phyloP scores from a whole-genome alignment of 805 yeast genomes.

The Hagleromyces aurorensis region DNA sequence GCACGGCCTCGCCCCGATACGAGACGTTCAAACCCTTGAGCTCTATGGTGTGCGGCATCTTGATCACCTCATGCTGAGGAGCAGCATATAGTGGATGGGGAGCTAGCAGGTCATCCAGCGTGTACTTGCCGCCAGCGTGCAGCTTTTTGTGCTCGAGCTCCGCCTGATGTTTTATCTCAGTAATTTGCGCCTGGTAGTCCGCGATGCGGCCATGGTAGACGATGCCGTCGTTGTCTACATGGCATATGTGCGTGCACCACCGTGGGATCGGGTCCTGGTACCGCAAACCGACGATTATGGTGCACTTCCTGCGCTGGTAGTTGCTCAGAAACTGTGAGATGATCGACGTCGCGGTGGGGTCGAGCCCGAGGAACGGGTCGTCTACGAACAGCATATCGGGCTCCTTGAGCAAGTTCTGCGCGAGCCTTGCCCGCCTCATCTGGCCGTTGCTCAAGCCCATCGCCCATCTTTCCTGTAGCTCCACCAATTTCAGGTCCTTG shows the following conservation, averaged over 20 bases:
- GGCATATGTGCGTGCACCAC: constrained; percentile 71
- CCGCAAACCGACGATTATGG: constrained; percentile 68
- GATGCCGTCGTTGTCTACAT: constrained; percentile 47
- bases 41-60: constrained; percentile 34
- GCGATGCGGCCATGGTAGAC: constrained; percentile 39
- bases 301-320: constrained; percentile 23
- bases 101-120: constrained; percentile 17
- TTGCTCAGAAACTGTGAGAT: constrained; percentile 39
- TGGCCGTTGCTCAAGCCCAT: constrained; percentile 92
- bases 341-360: constrained; percentile 56
- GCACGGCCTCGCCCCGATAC: constrained; percentile 54
- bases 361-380: constrained; percentile 90
- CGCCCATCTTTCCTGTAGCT: constrained; percentile 64
- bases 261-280: constrained; percentile 66
- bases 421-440: constrained; percentile 81
- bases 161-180: constrained; percentile 14
- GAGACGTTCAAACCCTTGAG: constrained; percentile 56
- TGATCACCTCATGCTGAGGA: constrained; percentile 9
- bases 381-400: constrained; percentile 71
- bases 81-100: constrained; percentile 17
- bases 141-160: constrained; percentile 2
- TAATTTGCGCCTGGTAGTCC: constrained; percentile 19
- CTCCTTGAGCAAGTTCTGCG: constrained; percentile 54
- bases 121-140: constrained; percentile 1
- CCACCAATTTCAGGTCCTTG: constrained; percentile 44